Conservation (phyloP, 2,329 filamentous ascomycete genomes). For the Cladosporium sphaerospermum region DNA sequence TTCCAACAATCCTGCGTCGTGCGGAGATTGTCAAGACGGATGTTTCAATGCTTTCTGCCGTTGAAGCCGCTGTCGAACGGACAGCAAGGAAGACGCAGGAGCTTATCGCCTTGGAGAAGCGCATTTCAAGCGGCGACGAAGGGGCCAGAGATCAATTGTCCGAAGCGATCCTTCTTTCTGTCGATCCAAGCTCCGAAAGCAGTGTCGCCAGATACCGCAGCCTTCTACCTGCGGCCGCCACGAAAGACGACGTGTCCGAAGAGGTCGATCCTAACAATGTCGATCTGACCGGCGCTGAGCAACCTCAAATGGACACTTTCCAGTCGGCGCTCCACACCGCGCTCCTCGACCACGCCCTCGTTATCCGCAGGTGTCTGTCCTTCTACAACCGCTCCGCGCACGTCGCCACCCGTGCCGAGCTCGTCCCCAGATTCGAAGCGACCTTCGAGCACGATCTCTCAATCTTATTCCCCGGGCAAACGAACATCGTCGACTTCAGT, state of each 20-base stretch:
- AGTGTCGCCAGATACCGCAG: constrained; percentile 73
- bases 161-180: constrained; percentile 69
- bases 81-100: constrained; percentile 88
- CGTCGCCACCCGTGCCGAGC: constrained; percentile 41
- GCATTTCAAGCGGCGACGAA: constrained; percentile 54
- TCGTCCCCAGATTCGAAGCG: constrained; percentile 36
- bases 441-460: constrained; percentile 40
- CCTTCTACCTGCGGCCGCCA: constrained; percentile 53
- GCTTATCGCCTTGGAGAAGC: constrained; percentile 68
- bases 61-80: constrained; percentile 85
- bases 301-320: constrained; percentile 46
- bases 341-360: constrained; percentile 80
- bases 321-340: constrained; percentile 79
- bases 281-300: constrained; percentile 29
- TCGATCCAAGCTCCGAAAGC: constrained; percentile 66
- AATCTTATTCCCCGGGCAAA: constrained; percentile 32
- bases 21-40: constrained; percentile 73
- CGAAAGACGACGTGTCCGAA: constrained; percentile 36
- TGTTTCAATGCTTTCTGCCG: constrained; percentile 61
- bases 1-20: constrained; percentile 83
- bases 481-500: constrained; percentile 17
- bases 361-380: constrained; percentile 74
- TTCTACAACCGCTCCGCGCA: constrained; percentile 56
- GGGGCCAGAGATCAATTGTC: constrained; percentile 62
- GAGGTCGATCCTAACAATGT: constrained; percentile 22